Base-by-base conservation (phyloP, 371 early-diverging fungal species). In the Mucor ambiguus region DNA sequence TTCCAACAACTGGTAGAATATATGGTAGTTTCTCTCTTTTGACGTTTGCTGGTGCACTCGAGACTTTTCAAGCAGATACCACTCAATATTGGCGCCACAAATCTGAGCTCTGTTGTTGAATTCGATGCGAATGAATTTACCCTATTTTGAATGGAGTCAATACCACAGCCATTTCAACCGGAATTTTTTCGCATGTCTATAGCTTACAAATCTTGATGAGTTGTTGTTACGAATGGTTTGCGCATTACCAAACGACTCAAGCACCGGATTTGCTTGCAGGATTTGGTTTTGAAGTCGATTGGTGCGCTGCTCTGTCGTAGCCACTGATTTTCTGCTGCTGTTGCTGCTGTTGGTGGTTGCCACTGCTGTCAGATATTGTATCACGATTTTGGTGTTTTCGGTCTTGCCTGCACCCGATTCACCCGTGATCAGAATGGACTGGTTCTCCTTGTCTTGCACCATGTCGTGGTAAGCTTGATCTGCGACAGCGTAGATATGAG, bases 391-490 rank as follows among this genome's bases (percentile, higher is more conserved):
- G 20, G 99, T 98, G 80, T 98, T 99, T 79, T 98, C 99, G 10
- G 99, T 99, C 81, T 99, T 99, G 60, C 99, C 99, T 29, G 99
- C 99, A 41, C 99, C 99, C 24, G 98, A 98, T 83, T 99, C 99
- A 66, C 99, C 99, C 48, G 99, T 99, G 72, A 99, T 98, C 26
- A 99, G 80, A 71, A 99, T 98, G 7, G 98, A 96, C 80, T 99
- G 99, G 72, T 99, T 97, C 72, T 96, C 95, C 65, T 89, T 84
- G 56, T 95, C 92, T 58, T 92, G 91, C 12, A 98, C 75, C 98
- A 99, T 96, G 68, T 93, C 94, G 70, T 91, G 89, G 81, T 96
- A 99, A 0, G 99, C 98, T 6, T 92, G 85, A 72, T 98, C 98
- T 9, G 99, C 92, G 32, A 98, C 89, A 26, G 98, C 93, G 77